Percentiles rank a stretch among this genome's conserved stretches.
phyloP scores from a whole-genome alignment of 257 asterid species.

The Anisodus tanguticus region DNA sequence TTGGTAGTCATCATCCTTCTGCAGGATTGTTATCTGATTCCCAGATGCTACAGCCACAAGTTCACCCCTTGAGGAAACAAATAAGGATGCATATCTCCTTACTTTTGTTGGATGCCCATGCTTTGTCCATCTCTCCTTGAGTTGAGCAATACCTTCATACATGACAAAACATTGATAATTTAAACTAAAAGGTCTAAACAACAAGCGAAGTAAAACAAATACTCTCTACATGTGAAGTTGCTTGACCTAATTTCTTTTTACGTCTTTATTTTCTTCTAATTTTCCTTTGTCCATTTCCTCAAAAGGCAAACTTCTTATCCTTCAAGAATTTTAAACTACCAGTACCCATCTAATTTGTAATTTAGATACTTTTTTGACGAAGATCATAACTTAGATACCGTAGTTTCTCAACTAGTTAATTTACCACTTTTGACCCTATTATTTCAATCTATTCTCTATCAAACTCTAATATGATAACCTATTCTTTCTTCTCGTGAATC shows the following conservation, averaged over 20 bases:
- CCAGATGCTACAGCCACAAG: slow-evolving; percentile 86
- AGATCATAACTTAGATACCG: not conserved
- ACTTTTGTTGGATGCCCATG: slow-evolving; percentile 54
- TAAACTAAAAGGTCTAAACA: slow-evolving; percentile 2
- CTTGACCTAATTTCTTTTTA: slow-evolving; percentile 11
- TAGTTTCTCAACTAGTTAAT: not conserved
- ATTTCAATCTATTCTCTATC: slow-evolving; percentile 6
- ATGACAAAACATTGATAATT: slow-evolving; percentile 26
- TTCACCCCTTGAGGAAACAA: slow-evolving; percentile 77
- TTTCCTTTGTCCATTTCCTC: not conserved
- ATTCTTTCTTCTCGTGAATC: slow-evolving; percentile 19
- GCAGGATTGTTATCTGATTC: slow-evolving; percentile 75
- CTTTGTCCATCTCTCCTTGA: slow-evolving; percentile 81
- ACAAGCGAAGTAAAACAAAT: slow-evolving; percentile 13
- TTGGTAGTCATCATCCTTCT: slow-evolving; percentile 78
- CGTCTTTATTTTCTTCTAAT: not conserved
- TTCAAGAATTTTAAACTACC: slow-evolving; percentile 21
- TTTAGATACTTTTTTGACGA: not conserved
- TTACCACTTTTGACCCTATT: not conserved
- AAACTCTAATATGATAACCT: not conserved
- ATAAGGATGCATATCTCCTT: slow-evolving; percentile 64
- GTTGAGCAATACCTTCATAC: slow-evolving; percentile 63
- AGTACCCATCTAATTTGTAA: not conserved
- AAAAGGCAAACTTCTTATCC: slow-evolving; percentile 17
- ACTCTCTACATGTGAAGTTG: not conserved